phyloP scores from a whole-genome alignment of 306 rosid species.

The Casuarina glauca region DNA sequence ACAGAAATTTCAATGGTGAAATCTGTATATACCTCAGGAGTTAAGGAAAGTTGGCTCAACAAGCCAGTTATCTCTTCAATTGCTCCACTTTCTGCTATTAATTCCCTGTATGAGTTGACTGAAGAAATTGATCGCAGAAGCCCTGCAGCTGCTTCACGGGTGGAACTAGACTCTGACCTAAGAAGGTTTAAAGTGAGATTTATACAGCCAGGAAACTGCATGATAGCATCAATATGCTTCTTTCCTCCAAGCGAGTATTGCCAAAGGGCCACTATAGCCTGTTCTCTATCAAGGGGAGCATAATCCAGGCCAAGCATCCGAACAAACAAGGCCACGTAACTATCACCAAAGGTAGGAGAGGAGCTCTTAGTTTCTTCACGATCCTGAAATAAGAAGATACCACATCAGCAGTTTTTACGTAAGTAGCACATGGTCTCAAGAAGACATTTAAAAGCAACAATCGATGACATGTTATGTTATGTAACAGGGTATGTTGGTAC shows the following conservation, averaged over 20 bases:
- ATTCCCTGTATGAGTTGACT: slow-evolving; percentile 61
- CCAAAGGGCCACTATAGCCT: slow-evolving; percentile 76
- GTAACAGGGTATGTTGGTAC: slow-evolving; percentile 3
- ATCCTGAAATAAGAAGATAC: slow-evolving; percentile 47
- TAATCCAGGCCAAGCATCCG: slow-evolving; percentile 87
- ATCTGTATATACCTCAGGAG: slow-evolving; percentile 58
- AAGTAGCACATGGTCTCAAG: slow-evolving; percentile 12
- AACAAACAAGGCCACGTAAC: slow-evolving; percentile 73
- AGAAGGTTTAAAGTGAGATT: slow-evolving; percentile 75
- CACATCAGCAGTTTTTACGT: slow-evolving; percentile 14
- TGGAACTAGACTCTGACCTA: slow-evolving; percentile 60
- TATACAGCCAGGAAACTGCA: slow-evolving; percentile 84
- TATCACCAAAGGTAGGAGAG: slow-evolving; percentile 50
- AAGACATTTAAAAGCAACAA: neutral
- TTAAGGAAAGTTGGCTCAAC: slow-evolving; percentile 56
- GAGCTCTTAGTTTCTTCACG: slow-evolving; percentile 40
- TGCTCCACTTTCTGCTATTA: slow-evolving; percentile 81
- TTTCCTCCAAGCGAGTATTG: slow-evolving; percentile 90
- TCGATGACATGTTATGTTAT: neutral
- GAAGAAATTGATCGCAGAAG: slow-evolving; percentile 72
- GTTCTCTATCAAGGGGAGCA: slow-evolving; percentile 74
- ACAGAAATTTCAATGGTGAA: slow-evolving; percentile 11
- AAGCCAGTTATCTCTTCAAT: slow-evolving; percentile 78
- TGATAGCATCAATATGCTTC: slow-evolving; percentile 68
- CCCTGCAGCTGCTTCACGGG: slow-evolving; percentile 95